Percentiles rank a stretch among this genome's conserved stretches.
These are phyloP conservation scores for Chaetomiaceae sp. DNA, from an alignment of 2,329 filamentous ascomycete genomes.

Conservation along the genomic window DNA sequence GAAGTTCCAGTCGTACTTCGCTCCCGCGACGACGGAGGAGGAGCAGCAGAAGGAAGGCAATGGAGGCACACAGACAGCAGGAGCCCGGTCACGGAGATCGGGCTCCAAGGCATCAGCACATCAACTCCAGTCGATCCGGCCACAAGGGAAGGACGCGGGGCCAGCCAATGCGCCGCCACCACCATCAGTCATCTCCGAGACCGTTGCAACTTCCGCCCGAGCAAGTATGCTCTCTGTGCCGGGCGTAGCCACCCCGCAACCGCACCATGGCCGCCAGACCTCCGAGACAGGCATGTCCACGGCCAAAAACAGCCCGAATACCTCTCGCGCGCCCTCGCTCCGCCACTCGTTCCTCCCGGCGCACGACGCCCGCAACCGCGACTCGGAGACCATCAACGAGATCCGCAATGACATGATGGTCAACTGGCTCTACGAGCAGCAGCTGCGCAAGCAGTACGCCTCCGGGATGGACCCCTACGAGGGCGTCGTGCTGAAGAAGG, in stretches of 20 bases:
- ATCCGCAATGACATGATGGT: slow-evolving; percentile 60
- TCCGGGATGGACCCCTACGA: slow-evolving; percentile 36
- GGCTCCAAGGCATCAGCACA: slow-evolving; percentile 15
- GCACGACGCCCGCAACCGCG: slow-evolving; percentile 40
- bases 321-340: slow-evolving; percentile 19
- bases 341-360: slow-evolving; percentile 35
- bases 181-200: slow-evolving; percentile 9
- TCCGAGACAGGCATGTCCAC: slow-evolving; percentile 13
- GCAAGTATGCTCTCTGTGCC: slow-evolving; percentile 18
- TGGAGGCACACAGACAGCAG: slow-evolving; percentile 3
- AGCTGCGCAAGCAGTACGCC: slow-evolving; percentile 47
- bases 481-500: slow-evolving; percentile 39
- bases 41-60: slow-evolving; percentile 3
- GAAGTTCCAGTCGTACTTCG: slow-evolving; percentile 22
- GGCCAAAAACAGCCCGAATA: slow-evolving; percentile 8
- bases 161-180: background rate
- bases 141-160: background rate
- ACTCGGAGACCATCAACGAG: slow-evolving; percentile 43
- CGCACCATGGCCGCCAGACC: background rate
- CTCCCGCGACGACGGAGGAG: slow-evolving; percentile 9
- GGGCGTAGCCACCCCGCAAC: slow-evolving; percentile 1
- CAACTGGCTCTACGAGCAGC: slow-evolving; percentile 59
- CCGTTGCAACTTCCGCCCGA: background rate
- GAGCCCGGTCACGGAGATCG: background rate
- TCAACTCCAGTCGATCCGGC: slow-evolving; percentile 17